Base-by-base conservation (phyloP, 768 basidiomycete species). In the Kwoniella dejecticola region DNA sequence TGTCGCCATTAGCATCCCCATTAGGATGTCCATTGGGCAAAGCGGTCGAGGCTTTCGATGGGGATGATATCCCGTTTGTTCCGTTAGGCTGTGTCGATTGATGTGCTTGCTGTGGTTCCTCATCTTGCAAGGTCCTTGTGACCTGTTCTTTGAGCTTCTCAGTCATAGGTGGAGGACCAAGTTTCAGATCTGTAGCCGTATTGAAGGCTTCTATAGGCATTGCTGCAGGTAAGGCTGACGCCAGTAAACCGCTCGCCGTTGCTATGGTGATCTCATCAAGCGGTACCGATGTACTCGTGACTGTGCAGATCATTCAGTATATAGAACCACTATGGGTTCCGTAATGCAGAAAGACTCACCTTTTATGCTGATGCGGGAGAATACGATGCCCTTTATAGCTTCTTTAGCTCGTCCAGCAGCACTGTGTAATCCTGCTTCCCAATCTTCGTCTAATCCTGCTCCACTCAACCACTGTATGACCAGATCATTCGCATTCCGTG, bases 401-500 rank as follows among this genome's bases (percentile, higher is more conserved):
- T 91, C 88, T 69, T 96, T 83, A 4, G 92, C 91, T 62, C 93
- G 87, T 19, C 90, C 91, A 58, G 84, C 85, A 68, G 91, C 88
- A 1, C 89, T 91, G 30, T 86, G 91, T 88, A 52, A 86, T 84
- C 7, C 91, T 87, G 60, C 83, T 81, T 52, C 94, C 94, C 66
- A 88, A 76, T n/a, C 87, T 84, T 57, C 93, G 88, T 60, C 93
- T 87, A 56, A 67, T 0, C 77, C 77, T 13, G 74, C 93, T 76
- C 97, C 94, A 23, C 91, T 96, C 58, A 98, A 81, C 96, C 96
- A 99, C 29, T 95, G 94, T 2, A 98, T 84, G 7, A 99, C 82
- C 27, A 99, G 85, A 44, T 89, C 85, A 75, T 96, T 95, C 6
- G 93, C 90, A 36, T 93, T 93, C 26, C 90, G 85, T 56, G 89